Evolutionary conservation across 306 rosid genomes (phyloP).

Genomic region (Prunus mongolica): DNA sequence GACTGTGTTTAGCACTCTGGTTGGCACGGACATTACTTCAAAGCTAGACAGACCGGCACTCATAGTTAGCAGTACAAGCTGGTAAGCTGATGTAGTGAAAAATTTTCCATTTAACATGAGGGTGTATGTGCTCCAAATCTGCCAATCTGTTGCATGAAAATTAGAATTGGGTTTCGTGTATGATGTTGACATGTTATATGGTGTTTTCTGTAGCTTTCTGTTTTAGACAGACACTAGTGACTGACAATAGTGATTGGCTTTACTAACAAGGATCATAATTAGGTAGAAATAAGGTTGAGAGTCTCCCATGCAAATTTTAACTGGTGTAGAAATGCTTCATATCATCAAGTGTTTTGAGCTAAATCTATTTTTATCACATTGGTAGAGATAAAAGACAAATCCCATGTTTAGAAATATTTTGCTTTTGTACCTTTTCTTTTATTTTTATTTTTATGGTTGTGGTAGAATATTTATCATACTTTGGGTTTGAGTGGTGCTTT

Average conservation of each 20-base stretch:
- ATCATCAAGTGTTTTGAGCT: not conserved
- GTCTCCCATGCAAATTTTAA: too few species aligned
- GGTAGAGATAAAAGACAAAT: not conserved
- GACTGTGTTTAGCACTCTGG: slow-evolving; percentile 52
- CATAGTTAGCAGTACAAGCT: slow-evolving; percentile 96
- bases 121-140: not conserved
- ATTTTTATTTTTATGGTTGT: not conserved
- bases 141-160: not conserved
- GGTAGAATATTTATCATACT: not conserved
- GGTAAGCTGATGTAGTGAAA: slow-evolving; percentile 43
- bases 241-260: not conserved
- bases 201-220: not conserved
- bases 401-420: not conserved
- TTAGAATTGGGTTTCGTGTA: not conserved
- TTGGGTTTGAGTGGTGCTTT: slow-evolving; percentile 4
- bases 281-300: not conserved
- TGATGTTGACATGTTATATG: not conserved
- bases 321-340: not conserved
- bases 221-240: not conserved
- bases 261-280: not conserved
- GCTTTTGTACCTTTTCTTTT: not conserved
- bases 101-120: not conserved
- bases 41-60: slow-evolving; percentile 82
- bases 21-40: slow-evolving; percentile 37
- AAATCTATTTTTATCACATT: not conserved